phyloP scores from a whole-genome alignment of 78 protist species.

The Monosiga brevicollis region DNA sequence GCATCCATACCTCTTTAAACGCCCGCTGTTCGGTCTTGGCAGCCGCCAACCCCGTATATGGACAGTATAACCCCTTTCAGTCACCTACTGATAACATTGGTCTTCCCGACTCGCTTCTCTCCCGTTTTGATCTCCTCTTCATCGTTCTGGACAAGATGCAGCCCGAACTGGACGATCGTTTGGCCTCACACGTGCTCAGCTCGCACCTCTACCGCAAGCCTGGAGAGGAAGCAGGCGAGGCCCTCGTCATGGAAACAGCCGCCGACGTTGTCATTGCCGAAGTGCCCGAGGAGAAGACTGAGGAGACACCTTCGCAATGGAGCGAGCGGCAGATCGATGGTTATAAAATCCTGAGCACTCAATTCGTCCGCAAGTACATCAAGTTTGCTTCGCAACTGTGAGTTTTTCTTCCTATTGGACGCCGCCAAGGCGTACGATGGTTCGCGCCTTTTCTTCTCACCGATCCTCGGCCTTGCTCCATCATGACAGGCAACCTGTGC shows the following conservation, averaged over 20 bases:
- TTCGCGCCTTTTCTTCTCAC: too few species aligned
- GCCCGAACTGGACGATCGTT: constrained; percentile 39
- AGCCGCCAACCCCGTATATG: constrained; percentile 99
- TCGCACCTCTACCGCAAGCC: constrained; percentile 53
- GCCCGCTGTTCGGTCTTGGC: constrained; percentile 98
- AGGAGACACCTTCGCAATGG: too few species aligned
- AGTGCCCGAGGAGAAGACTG: constrained; percentile 7
- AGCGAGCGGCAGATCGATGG: too few species aligned
- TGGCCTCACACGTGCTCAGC: constrained; percentile 64
- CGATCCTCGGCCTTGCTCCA: too few species aligned
- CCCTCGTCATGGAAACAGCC: background rate
- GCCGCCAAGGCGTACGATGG: too few species aligned
- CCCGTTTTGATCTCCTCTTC: constrained; percentile 98
- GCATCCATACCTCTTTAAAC: constrained; percentile 95
- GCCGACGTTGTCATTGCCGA: background rate
- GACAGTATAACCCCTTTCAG: constrained; percentile 59
- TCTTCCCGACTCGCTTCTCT: constrained; percentile 96
- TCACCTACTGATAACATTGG: constrained; percentile 77
- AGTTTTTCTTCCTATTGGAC: too few species aligned
- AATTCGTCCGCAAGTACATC: constrained; percentile 68
- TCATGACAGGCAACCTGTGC: constrained; percentile 31
- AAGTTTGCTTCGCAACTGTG: background rate
- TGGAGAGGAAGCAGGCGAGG: background rate
- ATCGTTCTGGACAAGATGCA: constrained; percentile 77
- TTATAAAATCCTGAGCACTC: constrained; percentile 34